Evolutionary conservation across 2,329 filamentous ascomycete genomes (phyloP), one percentile per base, ranked within the genome.

Genomic region (Tolypocladium nubicola): DNA sequence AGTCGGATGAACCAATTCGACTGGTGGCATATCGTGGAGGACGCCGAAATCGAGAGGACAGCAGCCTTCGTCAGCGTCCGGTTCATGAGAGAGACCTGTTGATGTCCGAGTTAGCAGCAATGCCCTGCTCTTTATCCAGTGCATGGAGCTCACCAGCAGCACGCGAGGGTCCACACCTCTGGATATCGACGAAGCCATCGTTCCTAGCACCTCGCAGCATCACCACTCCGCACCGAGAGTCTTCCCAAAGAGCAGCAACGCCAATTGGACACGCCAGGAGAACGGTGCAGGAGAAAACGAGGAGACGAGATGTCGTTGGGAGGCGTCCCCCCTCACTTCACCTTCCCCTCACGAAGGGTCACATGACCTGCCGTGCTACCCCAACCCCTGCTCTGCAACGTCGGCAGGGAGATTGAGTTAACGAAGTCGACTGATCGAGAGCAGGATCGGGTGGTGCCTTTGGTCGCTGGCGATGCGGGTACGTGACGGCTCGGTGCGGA

Each of bases 291-390:
- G 30, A 33, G 53, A 33, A 13, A 43, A 19, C 38, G 21, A 33
- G n/a, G 38, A 40, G 26, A n/a, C 16, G 16, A 33, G 19, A 23
- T 39, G 39, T 39, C 30, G 47, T 26, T 47, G 41, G 47, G 26
- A 23, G 26, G 52, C 35, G 21, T 52, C 55, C 54, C 59, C 56
- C 53, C 49, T 39, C 26, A 38, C 58, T 62, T 63, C 62, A 59
- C 54, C 56, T 70, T 68, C 67, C 68, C 67, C 67, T 69, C 67
- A 67, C 59, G 53, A 55, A 8, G 19, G 45, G 64, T 70, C 67
- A 70, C 67, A 66, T 69, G 68, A 70, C 63, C 61, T 61, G 58
- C 54, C 52, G 60, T 62, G 59, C 58, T 60, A 59, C 64, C 62
- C 59, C 60, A 65, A 58, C 59, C 41, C 50, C n/a, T 47, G 47